Evolutionary conservation across 805 yeast genomes (phyloP).

Genomic region (Metschnikowia amazonensis): DNA sequence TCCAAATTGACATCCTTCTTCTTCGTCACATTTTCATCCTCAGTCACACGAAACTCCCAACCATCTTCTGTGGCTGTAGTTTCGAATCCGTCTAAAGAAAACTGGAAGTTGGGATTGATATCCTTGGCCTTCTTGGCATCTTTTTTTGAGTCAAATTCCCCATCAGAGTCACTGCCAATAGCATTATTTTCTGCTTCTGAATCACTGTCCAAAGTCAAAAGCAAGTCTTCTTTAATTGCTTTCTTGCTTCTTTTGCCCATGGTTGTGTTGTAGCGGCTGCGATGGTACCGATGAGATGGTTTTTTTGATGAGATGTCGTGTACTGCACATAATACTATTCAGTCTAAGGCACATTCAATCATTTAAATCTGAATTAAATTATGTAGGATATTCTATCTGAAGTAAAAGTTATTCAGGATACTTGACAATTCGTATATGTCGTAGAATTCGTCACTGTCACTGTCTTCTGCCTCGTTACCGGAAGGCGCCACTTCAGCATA

Average conservation of each 20-base stretch:
- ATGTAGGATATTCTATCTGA: conserved; percentile 11
- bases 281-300: conserved; percentile 2
- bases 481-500: conserved; percentile 17
- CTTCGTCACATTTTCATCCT: conserved; percentile 20
- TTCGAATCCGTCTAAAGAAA: conserved; percentile 60
- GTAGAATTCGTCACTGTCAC: conserved; percentile 27
- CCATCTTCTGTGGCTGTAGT: conserved; percentile 54
- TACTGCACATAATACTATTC: not conserved
- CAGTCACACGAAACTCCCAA: conserved; percentile 74
- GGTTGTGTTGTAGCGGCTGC: not conserved
- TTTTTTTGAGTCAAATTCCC: conserved; percentile 22
- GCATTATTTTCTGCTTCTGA: conserved; percentile 44
- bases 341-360: not conserved
- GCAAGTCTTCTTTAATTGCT: conserved; percentile 45
- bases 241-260: conserved; percentile 17
- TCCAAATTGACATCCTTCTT: conserved; percentile 77
- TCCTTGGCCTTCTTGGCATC: conserved; percentile 30
- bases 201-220: conserved; percentile 77
- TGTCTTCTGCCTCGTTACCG: conserved; percentile 16
- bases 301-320: conserved; percentile 2
- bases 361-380: not conserved
- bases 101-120: conserved; percentile 70
- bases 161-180: conserved; percentile 20
- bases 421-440: conserved; percentile 25
- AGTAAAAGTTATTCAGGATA: conserved; percentile 25